Evolutionary conservation across 129 eudicot species (phyloP).

Genomic region (Cynara cardunculus): DNA sequence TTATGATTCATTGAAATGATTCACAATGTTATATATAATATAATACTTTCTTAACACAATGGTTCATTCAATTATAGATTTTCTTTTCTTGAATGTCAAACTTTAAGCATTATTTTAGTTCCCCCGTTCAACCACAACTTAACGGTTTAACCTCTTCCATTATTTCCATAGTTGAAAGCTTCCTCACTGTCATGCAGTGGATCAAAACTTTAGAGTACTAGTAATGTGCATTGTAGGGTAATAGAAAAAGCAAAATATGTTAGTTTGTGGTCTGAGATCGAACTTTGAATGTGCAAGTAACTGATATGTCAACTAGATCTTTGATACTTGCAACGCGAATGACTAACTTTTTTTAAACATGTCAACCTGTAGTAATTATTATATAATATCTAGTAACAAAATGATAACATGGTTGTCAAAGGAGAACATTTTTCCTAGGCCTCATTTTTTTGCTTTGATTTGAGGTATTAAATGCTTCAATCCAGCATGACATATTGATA

Average conservation of each 20-base stretch:
- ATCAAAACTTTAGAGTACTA: not conserved
- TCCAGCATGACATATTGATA: not conserved
- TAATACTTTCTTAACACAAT: not conserved
- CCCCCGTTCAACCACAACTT: not conserved
- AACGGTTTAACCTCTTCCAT: not conserved
- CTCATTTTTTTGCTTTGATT: not conserved
- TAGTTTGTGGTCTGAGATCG: not conserved
- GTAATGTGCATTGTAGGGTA: not conserved
- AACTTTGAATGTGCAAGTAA: not conserved
- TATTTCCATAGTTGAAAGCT: not conserved
- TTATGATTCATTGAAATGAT: not conserved
- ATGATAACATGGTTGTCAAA: not conserved
- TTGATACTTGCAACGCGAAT: not conserved
- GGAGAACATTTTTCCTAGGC: not conserved
- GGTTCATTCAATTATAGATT: not conserved
- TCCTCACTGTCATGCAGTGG: not conserved
- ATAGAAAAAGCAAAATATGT: not conserved
- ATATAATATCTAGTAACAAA: not conserved
- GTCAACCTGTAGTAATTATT: not conserved
- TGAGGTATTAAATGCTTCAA: conserved; percentile 5
- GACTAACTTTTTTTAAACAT: not conserved
- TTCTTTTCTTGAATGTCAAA: not conserved
- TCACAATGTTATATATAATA: not conserved
- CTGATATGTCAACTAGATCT: not conserved
- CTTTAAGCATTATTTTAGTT: not conserved